Base-by-base conservation (phyloP, 495 filamentous ascomycete genomes). In the Lepraria neglecta region DNA sequence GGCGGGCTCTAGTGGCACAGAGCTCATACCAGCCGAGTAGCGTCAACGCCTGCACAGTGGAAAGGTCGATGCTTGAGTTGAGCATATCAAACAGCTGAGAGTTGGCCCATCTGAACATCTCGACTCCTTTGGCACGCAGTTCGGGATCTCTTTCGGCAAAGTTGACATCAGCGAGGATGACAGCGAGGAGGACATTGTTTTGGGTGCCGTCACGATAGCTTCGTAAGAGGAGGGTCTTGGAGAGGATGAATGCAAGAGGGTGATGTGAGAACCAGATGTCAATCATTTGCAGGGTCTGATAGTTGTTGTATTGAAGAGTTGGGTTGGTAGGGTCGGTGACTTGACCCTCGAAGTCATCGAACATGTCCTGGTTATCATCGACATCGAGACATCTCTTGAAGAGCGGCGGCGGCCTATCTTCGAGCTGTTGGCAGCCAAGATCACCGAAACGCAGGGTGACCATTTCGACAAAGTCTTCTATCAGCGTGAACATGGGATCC, bases 251-350 rank as follows among this genome's bases (percentile, higher is more conserved):
- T 11, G 69, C 58, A 11, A 71, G 64, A 21, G 69, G 69, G 56
- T 71, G 69, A 48, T 61, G 58, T 2, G 67, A 66, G 40, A 71
- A 71, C 69, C 69, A 71, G 15, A 71, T 58, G 11, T 71, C 69
- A 24, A 71, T 59, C 64, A 71, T 59, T 45, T 71, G 69, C n/a
- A 58, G 45, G 24, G 50, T 67, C 51, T 63, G 69, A 56, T 71
- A 65, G 38, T 51, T 42, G 48, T 69, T 65, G 28, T 61, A 71
- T 30, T 67, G 53, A n/a, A 47, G 28, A 19, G 69, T 44, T 6
- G 69, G 69, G 12, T 61, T 67, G 21, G 15, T 17, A 10, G 69
- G 69, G 6, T 61, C 63, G 30, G 15, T 24, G 27, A 15, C 48
- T 62, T 58, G 33, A 31, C 31, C 28, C 19, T 35, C 27, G 28